Evolutionary conservation across 192 early-diverging fungal genomes (phyloP).

Genomic region (Diversispora eburnea): DNA sequence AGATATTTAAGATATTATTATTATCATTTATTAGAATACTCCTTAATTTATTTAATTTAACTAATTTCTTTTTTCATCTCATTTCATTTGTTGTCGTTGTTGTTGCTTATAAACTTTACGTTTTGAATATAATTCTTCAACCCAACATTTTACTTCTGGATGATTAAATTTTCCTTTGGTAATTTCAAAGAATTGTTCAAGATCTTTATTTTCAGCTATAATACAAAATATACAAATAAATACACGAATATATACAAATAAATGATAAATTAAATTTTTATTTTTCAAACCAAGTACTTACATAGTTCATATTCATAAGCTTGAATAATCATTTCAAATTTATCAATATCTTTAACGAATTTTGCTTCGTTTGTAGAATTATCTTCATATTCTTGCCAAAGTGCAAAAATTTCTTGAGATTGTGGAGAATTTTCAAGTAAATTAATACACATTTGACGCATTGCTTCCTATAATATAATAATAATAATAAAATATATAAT

Average conservation of each 20-base stretch:
- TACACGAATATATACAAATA: background rate
- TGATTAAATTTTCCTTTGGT: slow-evolving; percentile 81
- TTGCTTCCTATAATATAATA: slow-evolving; percentile 48
- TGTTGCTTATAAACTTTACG: slow-evolving; percentile 22
- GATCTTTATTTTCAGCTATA: slow-evolving; percentile 50
- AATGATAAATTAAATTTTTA: background rate
- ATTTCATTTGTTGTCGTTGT: background rate
- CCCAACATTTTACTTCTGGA: slow-evolving; percentile 79
- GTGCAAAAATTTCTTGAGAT: slow-evolving; percentile 65
- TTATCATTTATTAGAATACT: too few relatives aligned
- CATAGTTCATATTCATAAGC: slow-evolving; percentile 85
- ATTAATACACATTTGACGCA: slow-evolving; percentile 54
- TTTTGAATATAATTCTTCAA: slow-evolving; percentile 68
- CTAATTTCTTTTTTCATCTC: background rate
- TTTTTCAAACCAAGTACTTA: slow-evolving; percentile 34
- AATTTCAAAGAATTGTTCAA: slow-evolving; percentile 79
- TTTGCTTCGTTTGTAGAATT: slow-evolving; percentile 68
- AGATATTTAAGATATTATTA: too few relatives aligned
- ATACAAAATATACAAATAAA: slow-evolving; percentile 9
- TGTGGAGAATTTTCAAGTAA: slow-evolving; percentile 52
- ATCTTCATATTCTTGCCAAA: slow-evolving; percentile 90
- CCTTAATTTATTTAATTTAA: too few relatives aligned
- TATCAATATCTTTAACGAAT: slow-evolving; percentile 89
- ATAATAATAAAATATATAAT: too few relatives aligned
- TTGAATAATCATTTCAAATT: slow-evolving; percentile 96